Percentiles rank a stretch among this genome's conserved stretches.
These are phyloP conservation scores for Anisodus acutangulus DNA, from an alignment of 257 asterid species.

Conservation along the genomic window DNA sequence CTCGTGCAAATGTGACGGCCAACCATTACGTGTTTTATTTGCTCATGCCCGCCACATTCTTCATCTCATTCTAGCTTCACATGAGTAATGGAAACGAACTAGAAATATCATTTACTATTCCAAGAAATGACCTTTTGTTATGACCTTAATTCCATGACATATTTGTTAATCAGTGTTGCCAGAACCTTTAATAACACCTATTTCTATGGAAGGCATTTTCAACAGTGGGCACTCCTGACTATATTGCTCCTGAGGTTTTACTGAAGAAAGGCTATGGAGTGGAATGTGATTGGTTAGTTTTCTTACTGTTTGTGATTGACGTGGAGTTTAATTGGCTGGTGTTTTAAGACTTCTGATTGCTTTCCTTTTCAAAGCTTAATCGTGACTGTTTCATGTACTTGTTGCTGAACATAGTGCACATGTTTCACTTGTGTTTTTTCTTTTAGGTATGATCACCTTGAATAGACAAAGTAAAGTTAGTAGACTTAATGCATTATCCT, in stretches of 20 bases:
- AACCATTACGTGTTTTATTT: too few species aligned
- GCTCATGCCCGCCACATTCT: too few species aligned
- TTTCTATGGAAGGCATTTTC: conserved; percentile 71
- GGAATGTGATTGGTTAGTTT: conserved; percentile 90
- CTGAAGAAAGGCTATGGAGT: conserved; percentile 78
- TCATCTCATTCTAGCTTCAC: not conserved
- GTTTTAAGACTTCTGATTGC: not conserved
- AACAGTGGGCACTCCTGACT: conserved; percentile 96
- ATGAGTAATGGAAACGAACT: conserved; percentile 10
- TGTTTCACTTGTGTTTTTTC: not conserved
- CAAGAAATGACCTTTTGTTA: not conserved
- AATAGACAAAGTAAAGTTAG: not conserved
- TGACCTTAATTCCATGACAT: not conserved
- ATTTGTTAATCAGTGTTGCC: not conserved
- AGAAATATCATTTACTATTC: not conserved
- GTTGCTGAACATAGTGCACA: not conserved
- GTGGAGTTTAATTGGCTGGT: not conserved
- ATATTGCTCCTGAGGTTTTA: conserved; percentile 94
- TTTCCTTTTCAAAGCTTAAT: not conserved
- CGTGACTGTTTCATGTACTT: not conserved
- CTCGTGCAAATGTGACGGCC: not conserved
- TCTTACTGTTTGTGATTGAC: not conserved
- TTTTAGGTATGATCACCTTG: not conserved
- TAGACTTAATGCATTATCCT: conserved; percentile 2
- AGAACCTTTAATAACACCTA: not conserved